These are phyloP conservation scores for Xylariales sp. DNA, from an alignment of 2,329 filamentous ascomycete species.

Conservation along the genomic window DNA sequence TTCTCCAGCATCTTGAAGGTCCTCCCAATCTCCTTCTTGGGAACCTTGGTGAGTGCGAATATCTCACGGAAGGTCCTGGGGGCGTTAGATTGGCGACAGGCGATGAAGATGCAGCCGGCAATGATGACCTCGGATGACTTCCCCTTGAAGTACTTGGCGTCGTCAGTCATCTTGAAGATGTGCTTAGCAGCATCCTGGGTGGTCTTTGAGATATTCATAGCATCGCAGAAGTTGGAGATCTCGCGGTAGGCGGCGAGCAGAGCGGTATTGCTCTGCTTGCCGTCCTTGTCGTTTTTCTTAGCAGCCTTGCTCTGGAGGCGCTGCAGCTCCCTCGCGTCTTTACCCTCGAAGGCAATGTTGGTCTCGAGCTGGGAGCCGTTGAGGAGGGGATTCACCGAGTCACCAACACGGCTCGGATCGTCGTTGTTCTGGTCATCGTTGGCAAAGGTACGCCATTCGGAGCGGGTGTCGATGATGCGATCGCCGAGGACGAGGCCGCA, in stretches of 20 bases:
- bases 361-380: conserved; percentile 92
- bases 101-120: conserved; percentile 96
- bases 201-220: conserved; percentile 81
- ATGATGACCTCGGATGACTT: conserved; percentile 95
- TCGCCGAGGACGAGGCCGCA: conserved; percentile 93
- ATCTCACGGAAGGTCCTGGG: conserved; percentile 95
- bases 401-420: conserved; percentile 97
- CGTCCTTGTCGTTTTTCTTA: conserved; percentile 81
- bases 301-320: conserved; percentile 79
- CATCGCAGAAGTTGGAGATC: conserved; percentile 88
- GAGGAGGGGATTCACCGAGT: conserved; percentile 88
- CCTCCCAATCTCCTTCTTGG: conserved; percentile 96
- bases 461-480: conserved; percentile 93
- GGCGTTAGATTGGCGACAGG: conserved; percentile 88
- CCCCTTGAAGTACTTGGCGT: conserved; percentile 92
- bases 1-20: conserved; percentile 94
- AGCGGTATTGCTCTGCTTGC: conserved; percentile 61
- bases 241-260: conserved; percentile 88
- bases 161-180: conserved; percentile 93
- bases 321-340: conserved; percentile 72
- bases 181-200: conserved; percentile 93
- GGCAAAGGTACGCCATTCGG: conserved; percentile 98
- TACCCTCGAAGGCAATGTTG: conserved; percentile 83
- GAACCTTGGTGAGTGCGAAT: conserved; percentile 89
- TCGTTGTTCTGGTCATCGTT: conserved; percentile 98